Conservation (phyloP, 768 basidiomycete genomes). For the Rubroboletus satanas region DNA sequence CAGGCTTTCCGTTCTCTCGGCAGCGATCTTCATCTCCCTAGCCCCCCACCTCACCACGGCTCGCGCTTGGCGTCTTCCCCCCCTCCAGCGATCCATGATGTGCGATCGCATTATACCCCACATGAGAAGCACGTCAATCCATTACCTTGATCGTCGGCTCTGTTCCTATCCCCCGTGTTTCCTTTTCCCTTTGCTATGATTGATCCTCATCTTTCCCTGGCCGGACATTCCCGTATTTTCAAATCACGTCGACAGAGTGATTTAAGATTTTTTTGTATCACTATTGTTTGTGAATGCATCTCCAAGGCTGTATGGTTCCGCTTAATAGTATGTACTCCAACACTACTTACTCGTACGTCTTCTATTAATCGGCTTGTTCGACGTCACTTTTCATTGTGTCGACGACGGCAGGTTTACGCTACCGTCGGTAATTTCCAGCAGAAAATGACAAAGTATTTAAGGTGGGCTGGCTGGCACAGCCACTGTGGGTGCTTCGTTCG, state of each 20-base stretch:
- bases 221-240: constrained; percentile 30
- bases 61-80: constrained; percentile 45
- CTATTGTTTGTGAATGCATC: constrained; percentile 26
- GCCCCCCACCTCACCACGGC: constrained; percentile 39
- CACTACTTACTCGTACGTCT: constrained; percentile 32
- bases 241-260: constrained; percentile 26
- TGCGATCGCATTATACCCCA: constrained; percentile 36
- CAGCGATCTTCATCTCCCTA: constrained; percentile 49
- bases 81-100: constrained; percentile 35
- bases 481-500: constrained; percentile 18
- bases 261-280: constrained; percentile 31
- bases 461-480: constrained; percentile 28
- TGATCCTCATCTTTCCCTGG: constrained; percentile 19
- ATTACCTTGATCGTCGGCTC: constrained; percentile 38
- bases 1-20: constrained; percentile 47
- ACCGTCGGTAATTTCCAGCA: constrained; percentile 22
- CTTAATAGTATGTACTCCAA: constrained; percentile 33
- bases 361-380: constrained; percentile 25
- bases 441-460: constrained; percentile 29
- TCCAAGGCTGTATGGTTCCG: constrained; percentile 20
- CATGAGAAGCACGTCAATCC: constrained; percentile 47
- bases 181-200: constrained; percentile 16
- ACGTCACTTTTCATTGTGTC: constrained; percentile 16
- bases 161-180: constrained; percentile 15
- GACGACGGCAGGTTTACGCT: constrained; percentile 22